These are phyloP conservation scores for Cokeromyces recurvatus DNA, from an alignment of 371 early-diverging fungal species.

Conservation along the genomic window DNA sequence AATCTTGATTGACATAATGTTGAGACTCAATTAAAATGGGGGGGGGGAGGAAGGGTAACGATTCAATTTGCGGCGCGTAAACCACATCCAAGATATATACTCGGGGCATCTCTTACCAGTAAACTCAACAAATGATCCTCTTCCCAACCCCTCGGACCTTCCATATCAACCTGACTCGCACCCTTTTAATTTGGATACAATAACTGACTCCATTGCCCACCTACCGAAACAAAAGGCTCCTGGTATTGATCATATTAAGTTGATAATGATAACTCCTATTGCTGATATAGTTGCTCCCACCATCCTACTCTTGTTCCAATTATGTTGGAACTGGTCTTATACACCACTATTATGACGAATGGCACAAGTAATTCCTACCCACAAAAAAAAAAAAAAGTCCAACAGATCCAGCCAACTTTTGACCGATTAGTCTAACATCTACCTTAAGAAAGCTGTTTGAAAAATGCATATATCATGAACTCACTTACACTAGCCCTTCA, in stretches of 20 bases:
- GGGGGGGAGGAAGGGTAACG: background rate
- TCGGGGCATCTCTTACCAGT: no score
- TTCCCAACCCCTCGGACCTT: no score
- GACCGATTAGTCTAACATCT: conserved; percentile 14
- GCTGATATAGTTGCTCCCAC: no score
- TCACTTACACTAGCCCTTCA: conserved; percentile 14
- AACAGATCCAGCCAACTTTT: conserved; percentile 13
- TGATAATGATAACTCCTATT: no score
- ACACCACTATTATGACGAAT: conserved; percentile 11
- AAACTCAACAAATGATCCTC: no score
- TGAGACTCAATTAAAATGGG: background rate
- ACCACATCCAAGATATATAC: no score
- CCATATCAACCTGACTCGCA: no score
- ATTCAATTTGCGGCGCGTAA: no score
- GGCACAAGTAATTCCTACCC: conserved; percentile 17
- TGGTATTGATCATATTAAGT: no score
- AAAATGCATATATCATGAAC: background rate
- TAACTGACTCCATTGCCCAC: no score
- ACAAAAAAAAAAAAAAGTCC: conserved; percentile 16
- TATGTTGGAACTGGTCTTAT: conserved; percentile 22
- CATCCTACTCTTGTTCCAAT: background rate
- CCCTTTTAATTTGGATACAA: no score
- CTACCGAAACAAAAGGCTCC: no score
- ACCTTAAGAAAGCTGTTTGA: conserved; percentile 7
- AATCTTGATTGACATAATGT: background rate